phyloP scores from a whole-genome alignment of 192 early-diverging fungal species.

The Coemansia sp. region DNA sequence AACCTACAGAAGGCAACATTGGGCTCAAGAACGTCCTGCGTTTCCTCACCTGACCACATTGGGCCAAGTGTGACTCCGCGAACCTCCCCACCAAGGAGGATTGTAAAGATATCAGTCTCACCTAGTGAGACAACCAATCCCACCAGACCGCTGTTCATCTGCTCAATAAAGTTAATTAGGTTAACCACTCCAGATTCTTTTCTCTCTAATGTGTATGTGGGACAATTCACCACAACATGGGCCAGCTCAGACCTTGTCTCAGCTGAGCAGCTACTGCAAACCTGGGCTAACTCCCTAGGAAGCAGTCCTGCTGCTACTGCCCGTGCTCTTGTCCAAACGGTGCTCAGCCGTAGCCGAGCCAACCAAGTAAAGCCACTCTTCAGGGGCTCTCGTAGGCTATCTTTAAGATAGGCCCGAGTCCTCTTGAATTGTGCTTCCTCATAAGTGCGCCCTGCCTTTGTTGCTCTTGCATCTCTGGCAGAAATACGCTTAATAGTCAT shows the following conservation, averaged over 20 bases:
- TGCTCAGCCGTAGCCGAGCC: background rate
- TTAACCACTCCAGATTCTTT: too few species aligned
- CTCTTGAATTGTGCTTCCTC: background rate
- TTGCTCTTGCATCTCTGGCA: background rate
- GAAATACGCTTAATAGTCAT: background rate
- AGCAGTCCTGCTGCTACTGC: background rate
- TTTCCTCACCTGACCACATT: slow-evolving; percentile 2
- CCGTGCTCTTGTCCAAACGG: background rate
- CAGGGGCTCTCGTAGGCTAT: slow-evolving; percentile 1
- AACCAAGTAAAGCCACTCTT: background rate
- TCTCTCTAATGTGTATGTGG: background rate
- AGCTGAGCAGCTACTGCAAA: background rate
- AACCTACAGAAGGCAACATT: too few species aligned
- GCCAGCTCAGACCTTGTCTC: background rate
- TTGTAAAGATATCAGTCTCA: background rate
- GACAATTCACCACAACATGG: background rate
- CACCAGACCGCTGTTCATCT: slow-evolving; percentile 1
- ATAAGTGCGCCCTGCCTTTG: background rate
- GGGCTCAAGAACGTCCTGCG: slow-evolving; percentile 5
- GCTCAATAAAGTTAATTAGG: background rate
- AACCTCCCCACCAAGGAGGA: slow-evolving; percentile 2
- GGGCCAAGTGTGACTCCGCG: background rate
- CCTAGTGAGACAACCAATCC: background rate
- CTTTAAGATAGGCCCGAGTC: background rate
- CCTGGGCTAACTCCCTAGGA: background rate